Percentiles rank a stretch among this genome's conserved stretches.
Conservation (phyloP, 1,139 yeast species). For the Debaryomyces sp. region DNA sequence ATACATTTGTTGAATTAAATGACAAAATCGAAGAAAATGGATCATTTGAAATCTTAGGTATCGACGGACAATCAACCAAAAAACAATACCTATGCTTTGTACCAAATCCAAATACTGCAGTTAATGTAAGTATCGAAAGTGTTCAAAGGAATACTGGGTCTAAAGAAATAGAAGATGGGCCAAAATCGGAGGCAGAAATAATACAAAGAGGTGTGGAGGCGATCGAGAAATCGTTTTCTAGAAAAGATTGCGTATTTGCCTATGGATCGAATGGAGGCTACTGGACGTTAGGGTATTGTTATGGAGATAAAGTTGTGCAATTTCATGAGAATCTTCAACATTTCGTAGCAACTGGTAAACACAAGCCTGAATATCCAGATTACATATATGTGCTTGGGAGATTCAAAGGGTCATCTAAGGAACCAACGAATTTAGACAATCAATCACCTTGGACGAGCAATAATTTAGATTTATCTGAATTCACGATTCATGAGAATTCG, state of each 20-base stretch:
- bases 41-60: conserved; percentile 25
- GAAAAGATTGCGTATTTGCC: conserved; percentile 33
- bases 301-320: conserved; percentile 58
- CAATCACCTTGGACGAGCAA: conserved; percentile 23
- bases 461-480: conserved; percentile 19
- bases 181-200: conserved; percentile 2
- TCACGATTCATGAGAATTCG: conserved; percentile 22
- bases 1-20: conserved; percentile 12
- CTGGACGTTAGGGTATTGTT: conserved; percentile 68
- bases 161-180: not conserved
- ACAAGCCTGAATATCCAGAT: conserved; percentile 39
- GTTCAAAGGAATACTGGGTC: not conserved
- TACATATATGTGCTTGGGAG: conserved; percentile 50
- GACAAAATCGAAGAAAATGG: conserved; percentile 13
- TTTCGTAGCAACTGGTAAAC: conserved; percentile 27
- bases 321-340: conserved; percentile 46
- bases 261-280: conserved; percentile 50
- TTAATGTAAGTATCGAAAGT: not conserved
- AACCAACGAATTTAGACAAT: conserved; percentile 23
- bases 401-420: conserved; percentile 28
- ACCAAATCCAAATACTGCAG: conserved; percentile 15
- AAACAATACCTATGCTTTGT: conserved; percentile 22
- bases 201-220: conserved; percentile 21
- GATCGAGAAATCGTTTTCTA: conserved; percentile 25
- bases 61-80: conserved; percentile 12